phyloP scores from a whole-genome alignment of 306 rosid genomes.

The Phaseolus lunatus region DNA sequence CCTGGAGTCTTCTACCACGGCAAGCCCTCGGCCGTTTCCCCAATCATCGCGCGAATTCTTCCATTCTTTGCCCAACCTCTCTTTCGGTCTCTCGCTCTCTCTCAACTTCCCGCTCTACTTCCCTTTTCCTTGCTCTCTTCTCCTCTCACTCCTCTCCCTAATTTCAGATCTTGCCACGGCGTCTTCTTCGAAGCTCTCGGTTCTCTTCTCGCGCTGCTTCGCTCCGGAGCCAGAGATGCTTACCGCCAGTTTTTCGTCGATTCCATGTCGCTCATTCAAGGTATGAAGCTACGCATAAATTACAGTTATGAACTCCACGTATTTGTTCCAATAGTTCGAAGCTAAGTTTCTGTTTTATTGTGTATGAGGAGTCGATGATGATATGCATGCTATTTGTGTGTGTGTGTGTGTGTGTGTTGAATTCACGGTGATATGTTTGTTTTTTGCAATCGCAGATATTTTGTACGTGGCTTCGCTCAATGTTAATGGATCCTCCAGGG shows the following conservation, averaged over 20 bases:
- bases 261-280: conserved; percentile 74
- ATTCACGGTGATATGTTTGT: conserved; percentile 29
- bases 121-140: neutral
- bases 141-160: neutral
- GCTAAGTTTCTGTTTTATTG: neutral
- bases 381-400: conserved; percentile 1
- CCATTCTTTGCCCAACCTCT: conserved; percentile 83
- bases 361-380: neutral
- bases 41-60: conserved; percentile 70
- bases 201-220: conserved; percentile 81
- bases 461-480: conserved; percentile 58
- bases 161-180: conserved; percentile 72
- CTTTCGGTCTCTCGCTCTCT: conserved; percentile 49
- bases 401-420: neutral
- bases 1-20: conserved; percentile 87
- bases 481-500: conserved; percentile 49
- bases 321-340: neutral
- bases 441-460: conserved; percentile 64
- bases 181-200: conserved; percentile 76
- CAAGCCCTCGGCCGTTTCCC: conserved; percentile 63
- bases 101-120: neutral
- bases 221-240: conserved; percentile 70
- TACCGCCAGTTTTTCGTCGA: conserved; percentile 77
- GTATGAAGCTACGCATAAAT: conserved; percentile 39
- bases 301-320: neutral